Evolutionary conservation across 352 stramenopile species (phyloP).

Genomic region (Globisporangium cylindrosporum): DNA sequence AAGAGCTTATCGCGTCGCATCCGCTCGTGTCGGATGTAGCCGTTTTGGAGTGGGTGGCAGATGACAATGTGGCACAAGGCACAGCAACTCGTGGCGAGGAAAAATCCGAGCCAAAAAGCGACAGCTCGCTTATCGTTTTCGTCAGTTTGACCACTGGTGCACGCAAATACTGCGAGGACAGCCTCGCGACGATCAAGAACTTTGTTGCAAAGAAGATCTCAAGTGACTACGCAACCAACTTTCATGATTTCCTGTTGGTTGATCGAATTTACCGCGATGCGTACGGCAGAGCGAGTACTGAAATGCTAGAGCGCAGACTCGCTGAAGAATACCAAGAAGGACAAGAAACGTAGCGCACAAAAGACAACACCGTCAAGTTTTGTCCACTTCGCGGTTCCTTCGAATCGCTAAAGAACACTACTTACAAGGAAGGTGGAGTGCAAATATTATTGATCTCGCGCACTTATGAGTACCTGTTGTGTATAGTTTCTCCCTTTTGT

Average conservation of each 20-base stretch:
- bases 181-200: conserved; percentile 17
- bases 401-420: background rate
- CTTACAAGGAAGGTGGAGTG: background rate
- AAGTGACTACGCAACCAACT: background rate
- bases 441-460: background rate
- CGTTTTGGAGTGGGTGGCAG: conserved; percentile 3
- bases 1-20: conserved; percentile 29
- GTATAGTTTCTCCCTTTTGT: background rate
- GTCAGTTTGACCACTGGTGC: conserved; percentile 11
- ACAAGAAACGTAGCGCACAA: background rate
- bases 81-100: background rate
- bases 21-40: conserved; percentile 24
- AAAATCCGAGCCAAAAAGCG: background rate
- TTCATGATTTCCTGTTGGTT: conserved; percentile 2
- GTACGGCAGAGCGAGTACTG: background rate
- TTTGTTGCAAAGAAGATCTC: conserved; percentile 14
- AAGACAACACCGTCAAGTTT: background rate
- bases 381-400: background rate
- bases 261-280: conserved; percentile 9
- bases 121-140: background rate
- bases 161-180: conserved; percentile 19
- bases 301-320: background rate
- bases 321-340: background rate
- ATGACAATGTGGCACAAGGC: background rate
- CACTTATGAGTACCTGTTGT: background rate